These are phyloP conservation scores for Mrakia frigida DNA, from an alignment of 768 basidiomycete genomes.

Conservation along the genomic window DNA sequence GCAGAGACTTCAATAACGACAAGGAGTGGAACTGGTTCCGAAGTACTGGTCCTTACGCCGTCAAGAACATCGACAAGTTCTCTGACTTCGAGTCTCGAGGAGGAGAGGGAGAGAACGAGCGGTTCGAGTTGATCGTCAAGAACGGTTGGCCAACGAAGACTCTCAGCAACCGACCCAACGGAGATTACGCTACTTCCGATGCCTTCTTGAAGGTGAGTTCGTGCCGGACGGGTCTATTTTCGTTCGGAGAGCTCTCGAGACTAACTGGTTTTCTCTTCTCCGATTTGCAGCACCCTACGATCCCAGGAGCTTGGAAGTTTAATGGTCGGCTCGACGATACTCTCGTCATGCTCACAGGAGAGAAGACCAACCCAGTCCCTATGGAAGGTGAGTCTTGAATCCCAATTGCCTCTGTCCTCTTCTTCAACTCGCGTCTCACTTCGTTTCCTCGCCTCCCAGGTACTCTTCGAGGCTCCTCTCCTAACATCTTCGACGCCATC, in stretches of 20 bases:
- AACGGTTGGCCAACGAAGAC: constrained; percentile 52
- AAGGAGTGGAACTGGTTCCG: constrained; percentile 58
- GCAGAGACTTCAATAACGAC: constrained; percentile 48
- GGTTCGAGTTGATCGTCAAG: constrained; percentile 51
- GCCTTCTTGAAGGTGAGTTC: constrained; percentile 48
- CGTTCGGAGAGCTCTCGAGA: not conserved
- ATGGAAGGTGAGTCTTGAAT: constrained; percentile 20
- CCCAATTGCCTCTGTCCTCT: not conserved
- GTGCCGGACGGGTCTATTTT: too few species aligned
- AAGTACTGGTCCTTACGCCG: constrained; percentile 36
- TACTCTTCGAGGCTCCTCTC: constrained; percentile 48
- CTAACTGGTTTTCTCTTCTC: not conserved
- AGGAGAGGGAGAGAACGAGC: constrained; percentile 43
- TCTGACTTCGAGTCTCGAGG: constrained; percentile 49
- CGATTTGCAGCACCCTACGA: constrained; percentile 44
- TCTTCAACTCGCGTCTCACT: not conserved
- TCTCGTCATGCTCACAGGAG: constrained; percentile 49
- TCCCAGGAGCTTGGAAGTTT: constrained; percentile 49
- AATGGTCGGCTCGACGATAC: constrained; percentile 58
- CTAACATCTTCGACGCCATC: constrained; percentile 53
- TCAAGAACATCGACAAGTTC: constrained; percentile 41
- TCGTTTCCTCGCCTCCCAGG: not conserved
- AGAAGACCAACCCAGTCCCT: constrained; percentile 53
- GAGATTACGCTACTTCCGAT: constrained; percentile 56
- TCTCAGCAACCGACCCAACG: constrained; percentile 51